A percentile compares a stretch with the other conserved stretches of the same genome.
Conservation (phyloP, 169 alveolate species). For the Babesia divergens region DNA sequence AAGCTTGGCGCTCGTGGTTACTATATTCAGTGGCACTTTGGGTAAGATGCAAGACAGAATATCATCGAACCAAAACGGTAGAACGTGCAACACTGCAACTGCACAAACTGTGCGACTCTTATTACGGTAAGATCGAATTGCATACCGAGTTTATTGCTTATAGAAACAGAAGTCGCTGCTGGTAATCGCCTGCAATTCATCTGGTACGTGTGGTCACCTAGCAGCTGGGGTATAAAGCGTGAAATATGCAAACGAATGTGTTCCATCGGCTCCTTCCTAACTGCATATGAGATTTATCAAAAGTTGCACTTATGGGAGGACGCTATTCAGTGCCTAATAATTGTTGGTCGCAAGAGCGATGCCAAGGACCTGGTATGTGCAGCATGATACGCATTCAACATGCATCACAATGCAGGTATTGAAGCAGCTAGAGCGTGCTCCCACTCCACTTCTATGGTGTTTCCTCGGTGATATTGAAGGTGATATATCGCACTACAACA, state of each 20-base stretch:
- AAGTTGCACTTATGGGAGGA: slow-evolving; percentile 78
- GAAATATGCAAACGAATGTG: slow-evolving; percentile 65
- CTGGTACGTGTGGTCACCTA: slow-evolving; percentile 68
- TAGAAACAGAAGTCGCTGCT: slow-evolving; percentile 30
- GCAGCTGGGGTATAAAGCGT: slow-evolving; percentile 70
- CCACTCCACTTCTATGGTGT: slow-evolving; percentile 69
- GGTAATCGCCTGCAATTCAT: slow-evolving; percentile 61
- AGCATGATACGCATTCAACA: background rate
- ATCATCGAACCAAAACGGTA: slow-evolving; percentile 64
- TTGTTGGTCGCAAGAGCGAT: slow-evolving; percentile 69
- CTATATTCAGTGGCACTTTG: slow-evolving; percentile 67
- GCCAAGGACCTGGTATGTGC: slow-evolving; percentile 69
- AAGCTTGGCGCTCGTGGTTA: slow-evolving; percentile 48
- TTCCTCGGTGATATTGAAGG: slow-evolving; percentile 66
- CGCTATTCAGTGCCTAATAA: slow-evolving; percentile 70
- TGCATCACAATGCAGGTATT: slow-evolving; percentile 5
- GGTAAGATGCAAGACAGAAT: slow-evolving; percentile 73
- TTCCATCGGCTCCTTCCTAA: slow-evolving; percentile 68
- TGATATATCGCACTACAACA: slow-evolving; percentile 57
- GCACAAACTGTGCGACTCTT: slow-evolving; percentile 64
- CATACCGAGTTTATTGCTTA: background rate
- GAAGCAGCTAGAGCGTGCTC: slow-evolving; percentile 43
- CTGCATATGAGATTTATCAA: slow-evolving; percentile 71
- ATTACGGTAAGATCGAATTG: slow-evolving; percentile 12
- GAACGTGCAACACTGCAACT: slow-evolving; percentile 74